Conservation (phyloP, 352 stramenopile genomes). For the Pythium myriotylum region DNA sequence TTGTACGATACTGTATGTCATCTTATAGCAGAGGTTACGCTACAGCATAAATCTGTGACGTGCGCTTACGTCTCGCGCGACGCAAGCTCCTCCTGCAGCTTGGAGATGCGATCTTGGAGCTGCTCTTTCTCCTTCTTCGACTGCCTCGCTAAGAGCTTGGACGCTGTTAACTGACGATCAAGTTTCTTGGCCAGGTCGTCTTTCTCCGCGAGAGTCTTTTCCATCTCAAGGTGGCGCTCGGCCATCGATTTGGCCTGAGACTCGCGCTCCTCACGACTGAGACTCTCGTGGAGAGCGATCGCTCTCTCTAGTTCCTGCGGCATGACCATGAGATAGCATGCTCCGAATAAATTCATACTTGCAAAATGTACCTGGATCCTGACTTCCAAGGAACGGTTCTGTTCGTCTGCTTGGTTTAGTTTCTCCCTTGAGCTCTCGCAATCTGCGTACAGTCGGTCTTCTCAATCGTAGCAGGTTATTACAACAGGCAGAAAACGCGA, state of each 20-base stretch:
- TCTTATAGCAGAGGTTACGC: background rate
- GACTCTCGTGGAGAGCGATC: constrained; percentile 38
- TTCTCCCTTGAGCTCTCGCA: constrained; percentile 22
- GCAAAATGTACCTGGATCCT: constrained; percentile 31
- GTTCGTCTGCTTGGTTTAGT: constrained; percentile 3
- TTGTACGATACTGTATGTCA: background rate
- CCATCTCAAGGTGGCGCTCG: constrained; percentile 39
- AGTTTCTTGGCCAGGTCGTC: constrained; percentile 48
- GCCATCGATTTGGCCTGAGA: constrained; percentile 23
- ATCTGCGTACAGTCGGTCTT: constrained; percentile 28
- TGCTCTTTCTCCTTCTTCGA: constrained; percentile 76
- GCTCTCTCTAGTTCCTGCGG: constrained; percentile 48
- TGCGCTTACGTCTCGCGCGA: background rate
- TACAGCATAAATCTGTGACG: constrained; percentile 9
- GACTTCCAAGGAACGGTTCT: constrained; percentile 8
- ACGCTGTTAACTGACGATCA: constrained; percentile 65
- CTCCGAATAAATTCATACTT: background rate
- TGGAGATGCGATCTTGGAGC: constrained; percentile 31
- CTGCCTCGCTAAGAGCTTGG: constrained; percentile 67
- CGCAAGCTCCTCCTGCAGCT: constrained; percentile 23
- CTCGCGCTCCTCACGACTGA: constrained; percentile 44
- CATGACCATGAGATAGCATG: background rate
- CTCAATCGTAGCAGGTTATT: background rate
- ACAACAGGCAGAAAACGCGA: background rate
- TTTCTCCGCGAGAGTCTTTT: constrained; percentile 47